phyloP scores from a whole-genome alignment of 495 filamentous ascomycete genomes.

The Lindgomyces ingoldianus region DNA sequence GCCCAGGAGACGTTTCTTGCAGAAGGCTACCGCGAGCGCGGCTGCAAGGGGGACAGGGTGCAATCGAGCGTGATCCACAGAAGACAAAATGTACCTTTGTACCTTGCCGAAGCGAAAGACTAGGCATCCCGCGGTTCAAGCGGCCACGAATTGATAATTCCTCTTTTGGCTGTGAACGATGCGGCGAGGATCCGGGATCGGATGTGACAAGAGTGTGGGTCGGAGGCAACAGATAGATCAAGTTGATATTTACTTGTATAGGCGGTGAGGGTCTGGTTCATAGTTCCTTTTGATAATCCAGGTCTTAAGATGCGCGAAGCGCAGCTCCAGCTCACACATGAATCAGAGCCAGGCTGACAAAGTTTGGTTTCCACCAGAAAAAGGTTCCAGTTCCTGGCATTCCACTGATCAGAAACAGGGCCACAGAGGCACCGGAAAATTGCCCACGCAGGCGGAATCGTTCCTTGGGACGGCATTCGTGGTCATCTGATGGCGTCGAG shows the following conservation, averaged over 20 bases:
- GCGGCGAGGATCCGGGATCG: neutral
- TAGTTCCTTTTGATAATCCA: slow-evolving; percentile 3
- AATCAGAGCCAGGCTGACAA: neutral
- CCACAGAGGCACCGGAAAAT: neutral
- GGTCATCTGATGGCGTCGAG: neutral
- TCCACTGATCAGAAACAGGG: neutral
- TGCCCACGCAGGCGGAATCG: neutral
- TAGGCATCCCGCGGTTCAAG: slow-evolving; percentile 9
- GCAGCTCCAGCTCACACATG: slow-evolving; percentile 6
- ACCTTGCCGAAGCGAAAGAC: slow-evolving; percentile 39
- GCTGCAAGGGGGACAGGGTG: slow-evolving; percentile 37
- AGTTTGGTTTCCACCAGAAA: too few relatives aligned
- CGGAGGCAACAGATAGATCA: neutral
- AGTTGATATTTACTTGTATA: neutral
- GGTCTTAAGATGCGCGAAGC: neutral
- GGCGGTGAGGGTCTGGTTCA: slow-evolving; percentile 20
- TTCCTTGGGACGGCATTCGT: neutral
- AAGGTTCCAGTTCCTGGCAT: slow-evolving; percentile 5
- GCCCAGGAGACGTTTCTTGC: slow-evolving; percentile 22
- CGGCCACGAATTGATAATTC: neutral
- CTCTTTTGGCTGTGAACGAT: neutral
- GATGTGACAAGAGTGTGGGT: neutral
- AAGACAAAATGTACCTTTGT: slow-evolving; percentile 26
- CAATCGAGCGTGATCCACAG: slow-evolving; percentile 33
- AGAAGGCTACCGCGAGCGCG: slow-evolving; percentile 27